Evolutionary conservation across 768 basidiomycete species (phyloP).

Genomic region (Pisolithus albus): DNA sequence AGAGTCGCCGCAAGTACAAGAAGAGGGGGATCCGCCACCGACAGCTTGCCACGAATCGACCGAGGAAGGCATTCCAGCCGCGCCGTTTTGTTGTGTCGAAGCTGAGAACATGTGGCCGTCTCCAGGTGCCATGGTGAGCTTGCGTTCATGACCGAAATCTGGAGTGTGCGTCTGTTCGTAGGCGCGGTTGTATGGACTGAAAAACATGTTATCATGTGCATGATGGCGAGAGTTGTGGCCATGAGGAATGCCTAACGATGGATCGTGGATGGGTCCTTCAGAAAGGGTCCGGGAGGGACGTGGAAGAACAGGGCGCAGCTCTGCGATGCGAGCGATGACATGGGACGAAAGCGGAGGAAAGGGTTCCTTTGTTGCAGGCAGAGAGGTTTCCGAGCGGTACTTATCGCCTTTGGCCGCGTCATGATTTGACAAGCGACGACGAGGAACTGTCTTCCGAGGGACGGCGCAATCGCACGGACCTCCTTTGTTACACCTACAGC

Average conservation of each 20-base stretch:
- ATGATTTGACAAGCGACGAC: slow-evolving; percentile 25
- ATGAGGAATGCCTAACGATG: slow-evolving; percentile 40
- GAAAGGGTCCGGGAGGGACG: slow-evolving; percentile 35
- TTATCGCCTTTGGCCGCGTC: slow-evolving; percentile 25
- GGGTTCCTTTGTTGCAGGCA: slow-evolving; percentile 3
- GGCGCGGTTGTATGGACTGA: slow-evolving; percentile 64
- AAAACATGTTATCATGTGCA: slow-evolving; percentile 43
- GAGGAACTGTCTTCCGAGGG: slow-evolving; percentile 39
- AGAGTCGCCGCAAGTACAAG: slow-evolving; percentile 56
- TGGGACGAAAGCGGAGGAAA: slow-evolving; percentile 35
- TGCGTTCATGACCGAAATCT: slow-evolving; percentile 25
- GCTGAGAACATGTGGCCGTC: slow-evolving; percentile 19
- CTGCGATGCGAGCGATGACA: slow-evolving; percentile 54
- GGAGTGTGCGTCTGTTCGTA: slow-evolving; percentile 44
- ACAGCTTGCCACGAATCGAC: slow-evolving; percentile 21
- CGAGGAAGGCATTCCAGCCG: slow-evolving; percentile 19
- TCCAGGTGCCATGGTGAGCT: slow-evolving; percentile 5
- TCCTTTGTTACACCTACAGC: slow-evolving; percentile 41
- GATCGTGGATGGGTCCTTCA: slow-evolving; percentile 40
- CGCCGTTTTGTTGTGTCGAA: slow-evolving; percentile 21
- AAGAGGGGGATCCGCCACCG: slow-evolving; percentile 33
- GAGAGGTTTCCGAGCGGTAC: slow-evolving; percentile 16
- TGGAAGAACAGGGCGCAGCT: slow-evolving; percentile 65
- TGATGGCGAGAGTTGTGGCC: slow-evolving; percentile 40
- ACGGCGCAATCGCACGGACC: slow-evolving; percentile 53